Evolutionary conservation across 148 eudicot species (phyloP), one percentile per base, ranked within the genome.

Genomic region (Drosera capensis): DNA sequence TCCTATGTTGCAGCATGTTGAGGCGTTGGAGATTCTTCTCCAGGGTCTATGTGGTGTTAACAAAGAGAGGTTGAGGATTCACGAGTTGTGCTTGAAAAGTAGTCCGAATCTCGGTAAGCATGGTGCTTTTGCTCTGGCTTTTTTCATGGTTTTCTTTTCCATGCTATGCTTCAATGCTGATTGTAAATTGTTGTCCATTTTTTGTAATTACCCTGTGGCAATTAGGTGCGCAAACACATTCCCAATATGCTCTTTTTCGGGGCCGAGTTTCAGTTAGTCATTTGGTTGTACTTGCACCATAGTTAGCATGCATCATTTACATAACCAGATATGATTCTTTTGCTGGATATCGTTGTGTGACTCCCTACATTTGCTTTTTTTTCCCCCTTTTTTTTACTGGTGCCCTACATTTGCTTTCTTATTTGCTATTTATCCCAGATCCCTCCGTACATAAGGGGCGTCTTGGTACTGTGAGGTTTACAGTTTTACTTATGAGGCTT

Each of bases 11-110:
- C 71, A 87, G 96, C 94, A 82, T 62, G 96, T 87, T 54, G 96
- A 87, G 74, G 96, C 96, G 17, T 78, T 87, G 39, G 94, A 83
- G 62, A 87, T 87, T 62, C 94, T 87, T 59, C 90, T 87, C 43
- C 90, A 79, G 52, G 96, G 96, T 24, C 78, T 87, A 21, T 79
- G 83, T 59, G 96, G 90, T 43, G 86, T 80, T 46, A 69, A 71
- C 28, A 80, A 71, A 50, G 83, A 87, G 51, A 71, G 68, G 11
- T 60, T 87, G 40, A 68, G 71, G 72, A 59, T 83, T 52, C 96
- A 87, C 60, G 96, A 87, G 51, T 52, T 87, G 20, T 87, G 94
- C 68, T 52, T 87, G 28, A 82, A 72, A 71, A 87, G 83, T 66
- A 73, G 63, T 57, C 80, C 90, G 24, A 77, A 72, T 62, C 86